Evolutionary conservation across 176 grass and related monocot species (phyloP).

Genomic region (Chrysopogon serrulatus): DNA sequence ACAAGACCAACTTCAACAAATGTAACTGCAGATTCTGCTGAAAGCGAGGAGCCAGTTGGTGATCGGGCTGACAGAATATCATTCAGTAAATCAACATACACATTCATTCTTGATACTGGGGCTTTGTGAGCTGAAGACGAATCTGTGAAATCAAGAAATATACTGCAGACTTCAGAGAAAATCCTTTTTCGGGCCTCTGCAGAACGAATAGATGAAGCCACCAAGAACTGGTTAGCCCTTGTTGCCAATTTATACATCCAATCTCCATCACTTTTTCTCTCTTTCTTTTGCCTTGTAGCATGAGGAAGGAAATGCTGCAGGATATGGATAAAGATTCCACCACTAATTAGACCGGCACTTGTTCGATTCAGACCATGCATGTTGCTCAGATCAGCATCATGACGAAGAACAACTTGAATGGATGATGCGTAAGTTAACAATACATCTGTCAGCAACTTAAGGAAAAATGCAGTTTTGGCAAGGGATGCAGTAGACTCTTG

Average conservation of each 20-base stretch:
- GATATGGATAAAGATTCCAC: conserved; percentile 80
- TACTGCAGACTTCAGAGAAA: conserved; percentile 75
- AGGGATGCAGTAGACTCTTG: conserved; percentile 82
- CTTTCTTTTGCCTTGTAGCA: conserved; percentile 80
- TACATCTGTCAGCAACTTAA: conserved; percentile 91
- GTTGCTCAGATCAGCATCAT: conserved; percentile 71
- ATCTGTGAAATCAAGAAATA: conserved; percentile 64
- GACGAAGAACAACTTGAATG: conserved; percentile 84
- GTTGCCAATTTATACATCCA: conserved; percentile 91
- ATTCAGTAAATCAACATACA: conserved; percentile 85
- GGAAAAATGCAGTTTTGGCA: conserved; percentile 75
- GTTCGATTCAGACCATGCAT: conserved; percentile 32
- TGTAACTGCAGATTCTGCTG: conserved; percentile 77
- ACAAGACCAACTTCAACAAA: conserved; percentile 94
- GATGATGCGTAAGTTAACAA: conserved; percentile 90
- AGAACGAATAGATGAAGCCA: conserved; percentile 92
- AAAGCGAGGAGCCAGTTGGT: conserved; percentile 79
- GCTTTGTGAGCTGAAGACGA: conserved; percentile 46
- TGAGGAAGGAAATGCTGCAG: conserved; percentile 81
- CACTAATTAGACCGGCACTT: conserved; percentile 20
- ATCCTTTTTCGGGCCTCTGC: conserved; percentile 85
- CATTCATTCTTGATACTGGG: conserved; percentile 68
- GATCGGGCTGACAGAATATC: conserved; percentile 97
- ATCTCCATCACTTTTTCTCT: conserved; percentile 83
- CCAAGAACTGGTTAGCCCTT: conserved; percentile 90